Evolutionary conservation across 1,284 basidiomycete species (phyloP), one percentile per base, ranked within the genome.

Genomic region (Cryptococcus sp.): DNA sequence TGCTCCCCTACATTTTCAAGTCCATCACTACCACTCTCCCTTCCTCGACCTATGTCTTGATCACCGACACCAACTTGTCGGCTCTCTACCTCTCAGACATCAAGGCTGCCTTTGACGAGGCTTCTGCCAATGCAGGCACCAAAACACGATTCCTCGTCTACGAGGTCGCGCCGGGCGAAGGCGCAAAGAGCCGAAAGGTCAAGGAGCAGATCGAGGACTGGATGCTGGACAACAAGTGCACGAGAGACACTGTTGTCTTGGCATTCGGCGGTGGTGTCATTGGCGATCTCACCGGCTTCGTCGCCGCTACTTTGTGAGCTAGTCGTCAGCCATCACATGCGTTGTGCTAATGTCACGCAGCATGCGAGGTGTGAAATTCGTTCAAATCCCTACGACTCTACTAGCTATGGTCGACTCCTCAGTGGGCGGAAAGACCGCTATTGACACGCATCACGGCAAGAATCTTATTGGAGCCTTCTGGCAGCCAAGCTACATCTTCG

Each of bases 381-480:
- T 93, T 27, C 96, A 99, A 80, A 91, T 99, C 59, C 95, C 96
- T 0, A 98, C 96, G 0, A 97, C 93, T 0, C 83, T 99, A 3
- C 84, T 99, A 49, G 93, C 94, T 17, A 99, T 99, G 96, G 96
- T 99, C 45, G 95, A 99, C 80, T 96, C 93, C 1, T 88, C 91
- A 59, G 90, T 99, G 49, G 95, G 96, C 17, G 96, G 95, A 49
- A 99, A 99, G 83, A 99, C 96, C 0, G 96, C 95, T 35, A 95
- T 99, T 66, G 96, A 99, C 77, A 97, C 94, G 0, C 92, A 88
- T 3, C 87, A 89, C 65, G 96, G 95, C 61, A 99, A 99, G 82
- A 99, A 99, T 79, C 85, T 99, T 67, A 91, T 99, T 67, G 96
- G 95, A 63, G 90, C 95, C 3, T 99, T 99, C 83, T 94, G 93